Evolutionary conservation across 352 stramenopile species (phyloP).

Genomic region (Pythium insidiosum): DNA sequence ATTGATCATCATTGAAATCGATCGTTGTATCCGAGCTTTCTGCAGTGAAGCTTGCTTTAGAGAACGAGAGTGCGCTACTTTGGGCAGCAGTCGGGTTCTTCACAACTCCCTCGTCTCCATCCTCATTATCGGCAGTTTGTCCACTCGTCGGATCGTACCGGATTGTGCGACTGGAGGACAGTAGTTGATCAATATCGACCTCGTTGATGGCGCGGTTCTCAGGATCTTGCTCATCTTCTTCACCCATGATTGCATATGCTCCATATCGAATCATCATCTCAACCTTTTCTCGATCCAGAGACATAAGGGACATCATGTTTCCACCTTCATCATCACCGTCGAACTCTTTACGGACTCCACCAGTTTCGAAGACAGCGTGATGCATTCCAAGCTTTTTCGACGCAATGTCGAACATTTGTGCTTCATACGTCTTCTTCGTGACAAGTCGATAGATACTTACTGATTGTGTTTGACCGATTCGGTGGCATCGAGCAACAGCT

Average conservation of each 20-base stretch:
- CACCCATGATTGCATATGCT: conserved; percentile 94
- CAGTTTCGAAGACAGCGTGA: conserved; percentile 96
- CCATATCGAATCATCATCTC: conserved; percentile 97
- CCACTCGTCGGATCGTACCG: conserved; percentile 74
- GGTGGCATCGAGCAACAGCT: conserved; percentile 96
- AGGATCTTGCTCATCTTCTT: conserved; percentile 92
- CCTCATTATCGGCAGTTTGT: conserved; percentile 28
- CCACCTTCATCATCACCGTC: conserved; percentile 91
- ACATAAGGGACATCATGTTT: conserved; percentile 90
- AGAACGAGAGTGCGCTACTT: conserved; percentile 75
- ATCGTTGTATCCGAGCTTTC: conserved; percentile 84
- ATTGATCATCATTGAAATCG: conserved; percentile 88
- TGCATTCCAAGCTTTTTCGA: conserved; percentile 98
- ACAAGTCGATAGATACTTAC: conserved; percentile 99
- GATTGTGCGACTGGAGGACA: conserved; percentile 83
- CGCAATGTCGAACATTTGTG: conserved; percentile 99
- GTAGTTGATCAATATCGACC: conserved; percentile 82
- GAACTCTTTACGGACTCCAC: conserved; percentile 88
- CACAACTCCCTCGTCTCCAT: conserved; percentile 24
- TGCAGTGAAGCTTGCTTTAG: conserved; percentile 82
- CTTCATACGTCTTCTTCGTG: conserved; percentile 98
- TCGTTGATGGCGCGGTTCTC: conserved; percentile 87
- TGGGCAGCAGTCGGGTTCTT: conserved; percentile 35
- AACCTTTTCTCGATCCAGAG: conserved; percentile 96
- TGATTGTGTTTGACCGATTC: conserved; percentile 99